Base-by-base conservation (phyloP, 1,284 basidiomycete species). In the Puccinia polysora region DNA sequence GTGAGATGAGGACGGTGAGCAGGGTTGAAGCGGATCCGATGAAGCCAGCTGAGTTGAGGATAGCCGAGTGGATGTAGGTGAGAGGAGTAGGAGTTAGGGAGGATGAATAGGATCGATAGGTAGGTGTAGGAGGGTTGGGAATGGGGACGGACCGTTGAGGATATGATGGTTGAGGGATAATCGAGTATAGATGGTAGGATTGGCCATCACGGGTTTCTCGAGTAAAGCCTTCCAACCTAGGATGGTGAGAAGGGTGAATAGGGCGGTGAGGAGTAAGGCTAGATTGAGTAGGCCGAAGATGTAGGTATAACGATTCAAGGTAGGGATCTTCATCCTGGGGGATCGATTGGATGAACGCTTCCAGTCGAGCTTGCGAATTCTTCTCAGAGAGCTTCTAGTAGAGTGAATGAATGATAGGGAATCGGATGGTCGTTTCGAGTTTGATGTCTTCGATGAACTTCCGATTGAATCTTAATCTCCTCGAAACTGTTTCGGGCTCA, bases 221-320 rank as follows among this genome's bases (percentile, higher is more conserved):
- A 73, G 32, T 2, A 73, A 14, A 43, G 28, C 3, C 38, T 25
- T 58, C 60, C 60, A 73, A 55, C 32, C n/a, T n/a, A 64, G 23
- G 10, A 73, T 62, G 30, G 52, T 20, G 32, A 64, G 40, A 8
- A 65, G 18, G 38, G 70, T 58, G 36, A 65, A 53, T 18, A 64
- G 15, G 15, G 47, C 62, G 20, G 70, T 62, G 36, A 55, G 38
- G 10, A 73, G 52, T 8, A 73, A 53, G 30, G 56, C 18, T 23
- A 65, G 28, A 55, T 73, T 63, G 52, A 73, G 53, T 30, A 34
- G 40, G 15, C 50, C 59, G 23, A 73, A 73, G 53, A 73, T 73
- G 60, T 64, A 73, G 38, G 70, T 73, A 32, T 65, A 73, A 50
- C 70, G 30, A 30, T 60, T 45, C 6, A 73, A 15, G 20, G 70